Evolutionary conservation across 1,284 basidiomycete species (phyloP).

Genomic region (Phlebopus sp.): DNA sequence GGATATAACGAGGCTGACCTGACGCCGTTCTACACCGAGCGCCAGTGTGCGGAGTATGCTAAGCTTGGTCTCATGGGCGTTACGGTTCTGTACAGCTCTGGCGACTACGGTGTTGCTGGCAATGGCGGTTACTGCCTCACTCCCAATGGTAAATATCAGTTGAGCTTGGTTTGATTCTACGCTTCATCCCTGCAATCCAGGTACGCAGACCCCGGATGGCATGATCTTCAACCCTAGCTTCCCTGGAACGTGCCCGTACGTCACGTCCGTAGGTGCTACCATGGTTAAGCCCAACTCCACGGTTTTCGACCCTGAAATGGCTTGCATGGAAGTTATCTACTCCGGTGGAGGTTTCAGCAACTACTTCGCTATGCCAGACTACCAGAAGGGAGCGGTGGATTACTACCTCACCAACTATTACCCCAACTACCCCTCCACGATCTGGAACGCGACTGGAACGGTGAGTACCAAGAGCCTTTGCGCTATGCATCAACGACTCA

Average conservation of each 20-base stretch:
- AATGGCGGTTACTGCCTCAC: conserved; percentile 29
- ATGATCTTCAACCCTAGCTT: conserved; percentile 44
- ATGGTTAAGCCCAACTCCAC: conserved; percentile 41
- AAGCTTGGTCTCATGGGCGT: conserved; percentile 39
- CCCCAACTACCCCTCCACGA: conserved; percentile 14
- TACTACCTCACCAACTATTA: conserved; percentile 6
- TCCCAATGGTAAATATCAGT: not conserved
- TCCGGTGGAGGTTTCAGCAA: conserved; percentile 42
- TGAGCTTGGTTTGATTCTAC: conserved; percentile 34
- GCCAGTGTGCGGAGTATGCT: conserved; percentile 42
- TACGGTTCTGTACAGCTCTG: conserved; percentile 37
- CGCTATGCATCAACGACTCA: not conserved
- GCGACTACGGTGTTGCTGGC: conserved; percentile 36
- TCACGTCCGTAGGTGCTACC: conserved; percentile 53
- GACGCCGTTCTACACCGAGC: conserved; percentile 33
- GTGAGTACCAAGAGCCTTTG: conserved; percentile 23
- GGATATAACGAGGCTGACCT: conserved; percentile 36
- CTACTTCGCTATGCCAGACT: conserved; percentile 8
- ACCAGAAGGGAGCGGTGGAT: conserved; percentile 5
- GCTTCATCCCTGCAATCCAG: conserved; percentile 38
- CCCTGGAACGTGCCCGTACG: conserved; percentile 53
- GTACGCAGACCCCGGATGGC: conserved; percentile 19
- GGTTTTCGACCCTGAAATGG: conserved; percentile 35
- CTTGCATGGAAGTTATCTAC: conserved; percentile 35
- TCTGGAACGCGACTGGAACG: conserved; percentile 42